Conservation (phyloP, 1,284 basidiomycete species). For the Phellinidium pouzarii region DNA sequence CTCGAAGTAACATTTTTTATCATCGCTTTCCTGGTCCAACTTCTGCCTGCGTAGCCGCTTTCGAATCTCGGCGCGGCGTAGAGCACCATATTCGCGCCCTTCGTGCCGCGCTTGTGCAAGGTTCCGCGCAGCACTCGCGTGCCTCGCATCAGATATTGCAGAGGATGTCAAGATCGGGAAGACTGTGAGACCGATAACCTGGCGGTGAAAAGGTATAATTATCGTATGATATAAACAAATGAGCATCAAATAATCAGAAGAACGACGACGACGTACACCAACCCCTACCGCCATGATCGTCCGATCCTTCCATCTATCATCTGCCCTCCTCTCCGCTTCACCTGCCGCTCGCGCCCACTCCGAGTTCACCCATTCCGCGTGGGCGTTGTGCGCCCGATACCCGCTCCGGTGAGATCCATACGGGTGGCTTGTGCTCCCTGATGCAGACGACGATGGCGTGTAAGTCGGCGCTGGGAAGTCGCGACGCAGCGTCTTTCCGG, state of each 20-base stretch:
- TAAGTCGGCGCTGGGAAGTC: background rate
- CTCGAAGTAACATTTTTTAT: background rate
- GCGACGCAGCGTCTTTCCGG: constrained; percentile 23
- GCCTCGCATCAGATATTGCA: constrained; percentile 23
- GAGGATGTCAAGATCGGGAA: constrained; percentile 25
- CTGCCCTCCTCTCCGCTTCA: constrained; percentile 21
- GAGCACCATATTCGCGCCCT: constrained; percentile 34
- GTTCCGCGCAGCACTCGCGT: constrained; percentile 34
- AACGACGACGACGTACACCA: constrained; percentile 27
- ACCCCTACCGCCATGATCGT: constrained; percentile 35
- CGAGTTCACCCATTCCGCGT: constrained; percentile 19
- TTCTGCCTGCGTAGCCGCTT: constrained; percentile 31
- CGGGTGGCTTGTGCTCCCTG: background rate
- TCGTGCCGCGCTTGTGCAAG: constrained; percentile 38
- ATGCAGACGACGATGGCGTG: background rate
- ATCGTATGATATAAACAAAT: background rate
- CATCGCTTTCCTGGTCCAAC: constrained; percentile 13
- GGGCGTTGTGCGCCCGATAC: constrained; percentile 3
- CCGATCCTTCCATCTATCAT: constrained; percentile 35
- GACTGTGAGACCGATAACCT: constrained; percentile 32
- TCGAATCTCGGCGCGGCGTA: constrained; percentile 35
- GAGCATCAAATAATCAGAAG: background rate
- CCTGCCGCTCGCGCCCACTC: constrained; percentile 15
- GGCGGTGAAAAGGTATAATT: background rate
- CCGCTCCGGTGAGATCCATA: background rate